These are phyloP conservation scores for Calonectria honghensis DNA, from an alignment of 2,329 filamentous ascomycete species.

Conservation along the genomic window DNA sequence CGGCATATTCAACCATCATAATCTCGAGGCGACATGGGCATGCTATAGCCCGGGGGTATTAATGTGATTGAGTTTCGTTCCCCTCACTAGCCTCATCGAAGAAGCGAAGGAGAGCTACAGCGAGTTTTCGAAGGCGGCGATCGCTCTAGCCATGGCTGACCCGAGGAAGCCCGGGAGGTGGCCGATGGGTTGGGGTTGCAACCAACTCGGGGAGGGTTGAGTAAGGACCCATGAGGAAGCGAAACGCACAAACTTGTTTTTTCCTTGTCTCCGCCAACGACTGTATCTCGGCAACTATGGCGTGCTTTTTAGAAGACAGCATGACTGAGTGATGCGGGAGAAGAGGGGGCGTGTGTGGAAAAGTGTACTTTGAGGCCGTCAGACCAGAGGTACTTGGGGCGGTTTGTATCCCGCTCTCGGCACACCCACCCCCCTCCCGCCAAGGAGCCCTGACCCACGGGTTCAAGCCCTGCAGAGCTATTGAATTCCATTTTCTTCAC, in stretches of 20 bases:
- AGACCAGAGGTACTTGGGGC: slow-evolving; percentile 47
- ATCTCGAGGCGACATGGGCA: not conserved
- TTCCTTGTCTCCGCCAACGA: slow-evolving; percentile 19
- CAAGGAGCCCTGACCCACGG: slow-evolving; percentile 34
- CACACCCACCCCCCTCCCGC: slow-evolving; percentile 24
- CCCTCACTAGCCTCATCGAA: slow-evolving; percentile 17
- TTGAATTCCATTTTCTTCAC: not conserved
- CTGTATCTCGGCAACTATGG: slow-evolving; percentile 30
- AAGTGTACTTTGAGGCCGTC: slow-evolving; percentile 46
- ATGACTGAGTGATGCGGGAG: slow-evolving; percentile 10
- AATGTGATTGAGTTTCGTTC: slow-evolving; percentile 16
- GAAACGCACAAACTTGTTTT: slow-evolving; percentile 29
- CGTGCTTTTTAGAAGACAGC: slow-evolving; percentile 28
- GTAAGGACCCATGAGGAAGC: slow-evolving; percentile 20
- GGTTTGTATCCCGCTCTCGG: slow-evolving; percentile 30
- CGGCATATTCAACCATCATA: slow-evolving; percentile 4
- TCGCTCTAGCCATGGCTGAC: slow-evolving; percentile 5
- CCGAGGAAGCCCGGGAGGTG: slow-evolving; percentile 36
- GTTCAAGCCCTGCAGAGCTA: slow-evolving; percentile 39
- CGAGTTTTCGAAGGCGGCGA: slow-evolving; percentile 4
- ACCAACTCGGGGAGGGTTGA: slow-evolving; percentile 22
- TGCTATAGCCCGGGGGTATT: slow-evolving; percentile 9
- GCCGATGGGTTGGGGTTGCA: slow-evolving; percentile 53
- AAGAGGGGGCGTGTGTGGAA: slow-evolving; percentile 20
- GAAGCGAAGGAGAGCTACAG: slow-evolving; percentile 7